Evolutionary conservation across 495 filamentous ascomycete species (phyloP), one percentile per base, ranked within the genome.

Genomic region (Aspergillus incahuasiensis): DNA sequence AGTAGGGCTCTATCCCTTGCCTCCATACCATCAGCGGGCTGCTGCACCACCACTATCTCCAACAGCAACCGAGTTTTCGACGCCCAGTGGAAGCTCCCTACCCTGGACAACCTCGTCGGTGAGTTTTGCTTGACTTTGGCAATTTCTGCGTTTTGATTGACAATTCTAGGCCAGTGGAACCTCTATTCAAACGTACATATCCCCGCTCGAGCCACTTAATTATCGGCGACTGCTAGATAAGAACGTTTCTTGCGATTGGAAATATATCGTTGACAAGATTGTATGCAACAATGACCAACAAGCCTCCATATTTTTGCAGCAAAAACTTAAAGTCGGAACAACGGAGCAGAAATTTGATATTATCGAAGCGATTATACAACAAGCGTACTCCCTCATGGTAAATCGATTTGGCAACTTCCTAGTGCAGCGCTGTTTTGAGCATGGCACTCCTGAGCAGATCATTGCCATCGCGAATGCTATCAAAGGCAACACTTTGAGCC

Each of bases 201-300:
- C 90, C 8, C 86, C 92, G 0, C 85, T 86, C 19, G 95, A 97
- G 68, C 95, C 94, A n/a, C 79, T 97, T 42, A 98, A 98, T 68
- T 98, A 98, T 58, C 89, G 95, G 48, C 90, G 91, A 46, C 82
- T 98, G 8, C 85, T 97, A 34, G 94, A 98, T 66, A 92, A 94
- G 61, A 96, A 91, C 62, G 89, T 96, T 63, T 95, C 87, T 54
- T 97, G 92, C 77, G 94, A 97, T 73, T 98, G 95, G 94, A 96
- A 92, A 72, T 96, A 96, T 65, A 97, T 98, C 60, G 92, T 98
- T 35, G 95, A 97, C 72, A 98, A 97, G 77, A 98, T 98, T 66
- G 91, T 97, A 49, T 95, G 91, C 85, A 96, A 90, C 73, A 97
- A 97, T 67, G 94, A 98, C 63, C 94, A 98, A 67, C 94, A 98